phyloP scores from a whole-genome alignment of 1,284 basidiomycete species.

The Sphagnurus paluster region DNA sequence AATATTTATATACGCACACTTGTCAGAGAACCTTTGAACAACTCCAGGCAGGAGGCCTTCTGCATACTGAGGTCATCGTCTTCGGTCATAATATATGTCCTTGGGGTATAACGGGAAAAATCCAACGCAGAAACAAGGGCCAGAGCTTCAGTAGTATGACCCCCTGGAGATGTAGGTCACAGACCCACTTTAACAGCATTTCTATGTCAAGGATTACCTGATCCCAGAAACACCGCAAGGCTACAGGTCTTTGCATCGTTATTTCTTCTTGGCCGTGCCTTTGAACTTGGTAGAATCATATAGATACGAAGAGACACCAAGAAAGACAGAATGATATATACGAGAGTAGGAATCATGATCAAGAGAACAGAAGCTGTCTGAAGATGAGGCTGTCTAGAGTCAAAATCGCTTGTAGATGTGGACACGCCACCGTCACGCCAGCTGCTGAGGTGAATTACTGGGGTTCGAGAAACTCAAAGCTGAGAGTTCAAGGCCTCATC shows the following conservation, averaged over 20 bases:
- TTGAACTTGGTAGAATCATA: constrained; percentile 21
- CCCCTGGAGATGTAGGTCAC: constrained; percentile 54
- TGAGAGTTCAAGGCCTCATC: no score
- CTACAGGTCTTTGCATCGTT: constrained; percentile 32
- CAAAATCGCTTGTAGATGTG: no score
- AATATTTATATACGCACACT: constrained; percentile 11
- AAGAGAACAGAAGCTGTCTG: neutral
- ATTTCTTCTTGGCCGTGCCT: constrained; percentile 2
- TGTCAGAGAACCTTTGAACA: constrained; percentile 19
- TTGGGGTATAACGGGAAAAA: constrained; percentile 70
- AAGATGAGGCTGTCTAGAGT: neutral
- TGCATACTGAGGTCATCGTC: constrained; percentile 79
- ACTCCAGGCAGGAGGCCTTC: constrained; percentile 74
- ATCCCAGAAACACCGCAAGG: constrained; percentile 64
- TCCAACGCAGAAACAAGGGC: constrained; percentile 78
- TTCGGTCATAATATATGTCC: constrained; percentile 83
- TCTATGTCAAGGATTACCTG: constrained; percentile 38
- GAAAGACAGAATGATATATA: constrained; percentile 11
- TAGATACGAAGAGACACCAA: constrained; percentile 25
- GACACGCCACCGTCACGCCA: no score
- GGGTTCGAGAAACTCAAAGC: no score
- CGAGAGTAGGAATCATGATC: constrained; percentile 3
- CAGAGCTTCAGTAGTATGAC: constrained; percentile 91
- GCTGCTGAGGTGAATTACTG: no score
- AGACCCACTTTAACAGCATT: constrained; percentile 1